phyloP scores from a whole-genome alignment of 164 flowering plant species.

The Brasenia schreberi region DNA sequence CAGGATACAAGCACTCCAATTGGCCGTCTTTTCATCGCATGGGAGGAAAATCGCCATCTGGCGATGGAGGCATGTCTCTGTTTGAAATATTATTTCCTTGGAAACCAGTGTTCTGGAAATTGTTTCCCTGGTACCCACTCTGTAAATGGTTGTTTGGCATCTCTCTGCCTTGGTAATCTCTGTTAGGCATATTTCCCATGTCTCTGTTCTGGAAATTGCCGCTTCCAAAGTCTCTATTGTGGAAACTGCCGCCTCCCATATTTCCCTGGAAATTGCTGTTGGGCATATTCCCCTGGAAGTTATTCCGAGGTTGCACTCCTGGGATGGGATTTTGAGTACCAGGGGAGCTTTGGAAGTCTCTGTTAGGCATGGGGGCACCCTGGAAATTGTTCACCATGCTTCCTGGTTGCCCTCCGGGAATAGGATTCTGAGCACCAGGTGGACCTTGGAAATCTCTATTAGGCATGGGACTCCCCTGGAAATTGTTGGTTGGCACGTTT shows the following conservation, averaged over 20 bases:
- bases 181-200: slow-evolving; percentile 13
- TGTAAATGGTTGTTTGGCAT: background rate
- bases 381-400: slow-evolving; percentile 7
- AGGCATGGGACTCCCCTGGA: slow-evolving; percentile 5
- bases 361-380: slow-evolving; percentile 8
- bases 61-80: slow-evolving; percentile 17
- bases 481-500: slow-evolving; percentile 4
- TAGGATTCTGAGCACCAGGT: slow-evolving; percentile 6
- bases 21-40: background rate
- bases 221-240: slow-evolving; percentile 7
- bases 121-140: background rate
- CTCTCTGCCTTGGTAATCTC: slow-evolving; percentile 8
- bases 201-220: slow-evolving; percentile 14
- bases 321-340: slow-evolving; percentile 1
- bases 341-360: slow-evolving; percentile 1
- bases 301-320: slow-evolving; percentile 4
- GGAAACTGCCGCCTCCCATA: slow-evolving; percentile 3
- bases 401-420: no score
- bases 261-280: slow-evolving; percentile 9
- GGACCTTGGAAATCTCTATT: slow-evolving; percentile 7
- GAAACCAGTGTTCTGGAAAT: slow-evolving; percentile 4
- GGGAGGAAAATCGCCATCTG: slow-evolving; percentile 3
- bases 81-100: slow-evolving; percentile 19
- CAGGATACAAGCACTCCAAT: no score
- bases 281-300: slow-evolving; percentile 1